Percentiles rank a stretch among this genome's conserved stretches.
Evolutionary conservation across 441 rosid species (phyloP).

Genomic region (Pelargonium fulgidum): DNA sequence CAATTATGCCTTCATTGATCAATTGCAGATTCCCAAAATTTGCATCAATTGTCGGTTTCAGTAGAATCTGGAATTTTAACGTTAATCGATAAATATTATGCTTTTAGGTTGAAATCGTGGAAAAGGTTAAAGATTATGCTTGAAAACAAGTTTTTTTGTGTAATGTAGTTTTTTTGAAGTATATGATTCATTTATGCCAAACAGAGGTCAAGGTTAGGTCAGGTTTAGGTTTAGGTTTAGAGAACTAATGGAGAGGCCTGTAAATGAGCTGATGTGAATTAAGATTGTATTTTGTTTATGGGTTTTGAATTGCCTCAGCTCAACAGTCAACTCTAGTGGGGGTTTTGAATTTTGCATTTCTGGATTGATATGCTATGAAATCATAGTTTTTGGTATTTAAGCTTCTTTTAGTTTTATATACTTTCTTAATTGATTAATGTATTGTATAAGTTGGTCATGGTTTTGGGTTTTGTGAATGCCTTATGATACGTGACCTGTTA

Average conservation of each 20-base stretch:
- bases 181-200: not conserved
- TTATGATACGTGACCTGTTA: not conserved
- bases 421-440: not conserved
- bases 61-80: not conserved
- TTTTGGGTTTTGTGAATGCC: not conserved
- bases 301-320: conserved; percentile 5
- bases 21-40: not conserved
- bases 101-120: not conserved
- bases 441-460: not conserved
- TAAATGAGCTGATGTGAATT: not conserved
- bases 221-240: not conserved
- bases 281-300: not conserved
- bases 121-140: not conserved
- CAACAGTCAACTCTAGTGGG: not conserved
- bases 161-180: conserved; percentile 1
- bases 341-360: conserved; percentile 1
- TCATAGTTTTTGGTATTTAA: not conserved
- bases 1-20: not conserved
- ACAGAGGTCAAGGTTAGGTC: not conserved
- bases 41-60: not conserved
- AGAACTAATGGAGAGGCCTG: not conserved
- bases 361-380: not conserved
- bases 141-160: not conserved
- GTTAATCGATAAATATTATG: not conserved
- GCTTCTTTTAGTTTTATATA: not conserved